Conservation (phyloP, 345 rosid species). For the Crucihimalaya himalaica region DNA sequence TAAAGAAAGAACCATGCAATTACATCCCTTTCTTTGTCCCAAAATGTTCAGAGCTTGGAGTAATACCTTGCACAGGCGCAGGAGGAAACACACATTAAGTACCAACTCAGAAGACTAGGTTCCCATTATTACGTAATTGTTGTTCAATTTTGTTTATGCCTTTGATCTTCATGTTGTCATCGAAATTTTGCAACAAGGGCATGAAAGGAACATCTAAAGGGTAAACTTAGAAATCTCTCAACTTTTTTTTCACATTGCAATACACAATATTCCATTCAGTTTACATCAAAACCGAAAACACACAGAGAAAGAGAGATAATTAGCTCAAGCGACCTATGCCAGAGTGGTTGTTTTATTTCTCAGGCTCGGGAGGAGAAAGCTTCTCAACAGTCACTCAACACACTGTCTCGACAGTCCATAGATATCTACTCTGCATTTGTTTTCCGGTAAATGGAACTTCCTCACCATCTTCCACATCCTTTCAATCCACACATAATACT, state of each 20-base stretch:
- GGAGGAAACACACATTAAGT: slow-evolving; percentile 11
- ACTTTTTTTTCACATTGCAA: background rate
- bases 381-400: slow-evolving; percentile 68
- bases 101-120: slow-evolving; percentile 7
- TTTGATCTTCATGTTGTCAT: slow-evolving; percentile 5
- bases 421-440: slow-evolving; percentile 42
- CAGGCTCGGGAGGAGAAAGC: slow-evolving; percentile 73
- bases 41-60: slow-evolving; percentile 39
- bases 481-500: too few species aligned
- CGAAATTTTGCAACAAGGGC: slow-evolving; percentile 10
- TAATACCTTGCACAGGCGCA: background rate
- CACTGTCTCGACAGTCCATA: slow-evolving; percentile 67
- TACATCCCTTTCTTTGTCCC: slow-evolving; percentile 30
- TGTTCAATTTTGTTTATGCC: slow-evolving; percentile 3
- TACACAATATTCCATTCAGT: background rate
- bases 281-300: background rate
- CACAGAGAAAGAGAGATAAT: background rate
- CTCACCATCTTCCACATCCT: too few species aligned
- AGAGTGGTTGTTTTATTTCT: slow-evolving; percentile 61
- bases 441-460: too few species aligned
- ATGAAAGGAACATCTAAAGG: background rate
- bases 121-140: background rate
- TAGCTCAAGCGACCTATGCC: slow-evolving; percentile 60
- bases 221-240: background rate
- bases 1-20: background rate